These are phyloP conservation scores for Ceratobasidium theobromae DNA, from an alignment of 1,284 basidiomycete genomes.

Conservation along the genomic window DNA sequence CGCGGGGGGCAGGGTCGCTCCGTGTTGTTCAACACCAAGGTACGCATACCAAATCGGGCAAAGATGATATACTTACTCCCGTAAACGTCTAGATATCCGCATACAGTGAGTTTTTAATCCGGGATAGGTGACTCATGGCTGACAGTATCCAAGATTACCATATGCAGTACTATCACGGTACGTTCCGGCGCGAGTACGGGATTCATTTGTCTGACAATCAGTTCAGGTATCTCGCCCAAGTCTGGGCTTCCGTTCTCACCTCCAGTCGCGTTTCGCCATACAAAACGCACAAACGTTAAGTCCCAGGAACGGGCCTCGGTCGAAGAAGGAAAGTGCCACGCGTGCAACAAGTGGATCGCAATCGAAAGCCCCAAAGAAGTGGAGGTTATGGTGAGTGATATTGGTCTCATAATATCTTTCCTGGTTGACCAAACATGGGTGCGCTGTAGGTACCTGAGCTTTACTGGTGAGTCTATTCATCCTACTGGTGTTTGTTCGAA, in stretches of 20 bases:
- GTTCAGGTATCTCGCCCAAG: conserved; percentile 59
- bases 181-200: conserved; percentile 28
- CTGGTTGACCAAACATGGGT: not conserved
- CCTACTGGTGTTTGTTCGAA: not conserved
- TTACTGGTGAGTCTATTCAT: conserved; percentile 57
- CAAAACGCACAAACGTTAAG: conserved; percentile 43
- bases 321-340: conserved; percentile 72
- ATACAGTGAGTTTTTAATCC: conserved; percentile 60
- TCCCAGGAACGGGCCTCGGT: conserved; percentile 60
- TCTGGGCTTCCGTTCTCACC: conserved; percentile 72
- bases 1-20: conserved; percentile 65
- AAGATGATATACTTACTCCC: not conserved
- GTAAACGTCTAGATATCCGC: conserved; percentile 50
- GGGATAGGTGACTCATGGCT: conserved; percentile 4
- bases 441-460: conserved; percentile 49
- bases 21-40: conserved; percentile 75
- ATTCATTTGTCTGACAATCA: conserved; percentile 2
- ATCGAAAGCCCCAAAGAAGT: conserved; percentile 71
- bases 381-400: conserved; percentile 58
- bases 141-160: conserved; percentile 54
- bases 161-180: conserved; percentile 76
- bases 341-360: conserved; percentile 67
- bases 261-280: conserved; percentile 64
- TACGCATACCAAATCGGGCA: conserved; percentile 39
- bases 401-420: not conserved